These are phyloP conservation scores for Fusarium vanettenii DNA, from an alignment of 2,329 filamentous ascomycete species.

Conservation along the genomic window DNA sequence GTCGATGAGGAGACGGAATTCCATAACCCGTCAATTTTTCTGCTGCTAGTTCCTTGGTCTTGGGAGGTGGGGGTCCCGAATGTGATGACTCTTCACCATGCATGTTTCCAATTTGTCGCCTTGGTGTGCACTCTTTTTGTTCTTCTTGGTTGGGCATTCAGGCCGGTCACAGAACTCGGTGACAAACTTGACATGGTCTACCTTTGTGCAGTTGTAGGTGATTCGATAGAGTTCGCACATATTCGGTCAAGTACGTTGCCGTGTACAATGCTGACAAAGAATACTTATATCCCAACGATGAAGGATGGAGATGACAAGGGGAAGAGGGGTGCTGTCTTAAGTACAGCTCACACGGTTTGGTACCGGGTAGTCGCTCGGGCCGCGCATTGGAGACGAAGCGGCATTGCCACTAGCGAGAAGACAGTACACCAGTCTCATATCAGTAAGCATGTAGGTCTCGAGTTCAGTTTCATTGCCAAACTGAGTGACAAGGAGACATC, in stretches of 20 bases:
- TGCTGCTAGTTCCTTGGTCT: neutral
- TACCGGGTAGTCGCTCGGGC: too few relatives aligned
- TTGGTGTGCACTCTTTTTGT: neutral
- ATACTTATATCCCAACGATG: neutral
- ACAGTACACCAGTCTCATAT: too few relatives aligned
- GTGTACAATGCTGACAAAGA: neutral
- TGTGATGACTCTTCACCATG: neutral
- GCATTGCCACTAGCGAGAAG: too few relatives aligned
- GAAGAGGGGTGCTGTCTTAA: too few relatives aligned
- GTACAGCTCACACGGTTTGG: too few relatives aligned
- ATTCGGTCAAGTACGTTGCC: neutral
- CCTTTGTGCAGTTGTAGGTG: neutral
- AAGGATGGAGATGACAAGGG: too few relatives aligned
- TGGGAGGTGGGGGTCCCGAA: neutral
- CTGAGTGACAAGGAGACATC: too few relatives aligned
- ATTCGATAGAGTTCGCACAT: neutral
- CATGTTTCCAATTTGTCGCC: neutral
- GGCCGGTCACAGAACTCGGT: neutral
- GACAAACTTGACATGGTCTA: neutral
- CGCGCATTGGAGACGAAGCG: too few relatives aligned
- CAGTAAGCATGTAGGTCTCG: too few relatives aligned
- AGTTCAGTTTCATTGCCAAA: too few relatives aligned
- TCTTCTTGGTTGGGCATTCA: neutral
- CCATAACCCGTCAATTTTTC: neutral
- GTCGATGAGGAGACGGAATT: neutral